phyloP scores from a whole-genome alignment of 2,329 filamentous ascomycete genomes.

The Albifimbria verrucaria region DNA sequence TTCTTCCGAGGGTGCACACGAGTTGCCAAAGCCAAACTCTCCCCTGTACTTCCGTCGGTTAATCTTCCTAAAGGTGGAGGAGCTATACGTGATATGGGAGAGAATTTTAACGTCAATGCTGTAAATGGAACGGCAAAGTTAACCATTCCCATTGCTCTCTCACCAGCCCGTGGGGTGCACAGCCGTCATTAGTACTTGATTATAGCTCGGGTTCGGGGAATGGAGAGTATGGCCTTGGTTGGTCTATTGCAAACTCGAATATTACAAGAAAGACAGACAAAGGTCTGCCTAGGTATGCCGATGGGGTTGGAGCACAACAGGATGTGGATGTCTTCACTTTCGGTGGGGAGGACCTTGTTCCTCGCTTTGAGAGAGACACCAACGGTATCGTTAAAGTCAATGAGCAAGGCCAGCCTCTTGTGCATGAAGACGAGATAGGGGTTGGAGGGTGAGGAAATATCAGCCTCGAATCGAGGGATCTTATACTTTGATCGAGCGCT shows the following conservation, averaged over 20 bases:
- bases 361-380: neutral
- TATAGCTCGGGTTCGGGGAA: slow-evolving; percentile 25
- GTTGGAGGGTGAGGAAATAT: neutral
- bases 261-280: slow-evolving; percentile 21
- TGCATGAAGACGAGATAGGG: slow-evolving; percentile 11
- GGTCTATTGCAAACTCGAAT: slow-evolving; percentile 13
- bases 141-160: slow-evolving; percentile 9
- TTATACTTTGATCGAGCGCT: neutral
- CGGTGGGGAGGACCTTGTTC: slow-evolving; percentile 23
- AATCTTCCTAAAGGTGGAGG: neutral
- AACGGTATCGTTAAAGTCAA: neutral
- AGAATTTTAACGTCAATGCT: slow-evolving; percentile 6
- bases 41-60: neutral
- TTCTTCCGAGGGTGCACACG: neutral
- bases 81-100: neutral
- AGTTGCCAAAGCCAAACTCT: neutral
- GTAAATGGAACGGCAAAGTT: slow-evolving; percentile 8
- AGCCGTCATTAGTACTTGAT: slow-evolving; percentile 9
- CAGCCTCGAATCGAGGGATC: neutral
- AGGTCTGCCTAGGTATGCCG: slow-evolving; percentile 20
- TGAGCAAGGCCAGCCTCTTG: neutral
- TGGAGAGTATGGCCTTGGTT: slow-evolving; percentile 25
- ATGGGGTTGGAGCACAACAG: neutral
- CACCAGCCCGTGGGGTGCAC: slow-evolving; percentile 4
- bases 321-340: slow-evolving; percentile 21